These are phyloP conservation scores for Oryza longistaminata DNA, from an alignment of 176 grass and related monocot species.

Conservation along the genomic window DNA sequence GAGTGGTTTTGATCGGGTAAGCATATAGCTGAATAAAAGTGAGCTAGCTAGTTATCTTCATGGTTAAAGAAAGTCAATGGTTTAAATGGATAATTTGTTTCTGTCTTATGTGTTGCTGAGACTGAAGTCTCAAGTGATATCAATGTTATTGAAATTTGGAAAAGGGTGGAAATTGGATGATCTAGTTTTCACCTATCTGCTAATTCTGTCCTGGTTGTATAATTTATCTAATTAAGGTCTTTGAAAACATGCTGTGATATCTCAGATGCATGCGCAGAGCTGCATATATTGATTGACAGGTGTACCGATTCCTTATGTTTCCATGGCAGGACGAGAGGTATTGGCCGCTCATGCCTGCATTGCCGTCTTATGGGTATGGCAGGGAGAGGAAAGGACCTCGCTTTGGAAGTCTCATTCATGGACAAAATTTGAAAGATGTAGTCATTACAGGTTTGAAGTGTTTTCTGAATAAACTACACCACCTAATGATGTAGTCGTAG, in stretches of 20 bases:
- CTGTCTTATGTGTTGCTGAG: neutral
- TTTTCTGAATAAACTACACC: constrained; percentile 17
- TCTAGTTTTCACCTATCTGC: neutral
- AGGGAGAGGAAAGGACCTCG: constrained; percentile 86
- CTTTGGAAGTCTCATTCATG: constrained; percentile 93
- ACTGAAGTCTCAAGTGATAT: neutral
- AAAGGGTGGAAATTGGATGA: neutral
- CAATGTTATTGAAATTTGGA: neutral
- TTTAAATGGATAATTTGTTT: too few relatives aligned
- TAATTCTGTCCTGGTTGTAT: neutral
- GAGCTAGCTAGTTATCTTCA: constrained; percentile 11
- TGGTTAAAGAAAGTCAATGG: neutral
- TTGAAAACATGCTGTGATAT: neutral
- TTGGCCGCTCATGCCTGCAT: constrained; percentile 77
- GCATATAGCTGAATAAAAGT: neutral
- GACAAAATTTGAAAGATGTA: constrained; percentile 86
- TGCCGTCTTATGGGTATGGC: constrained; percentile 92
- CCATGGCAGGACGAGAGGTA: constrained; percentile 68
- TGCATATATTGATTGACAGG: constrained; percentile 17
- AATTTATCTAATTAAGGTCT: neutral
- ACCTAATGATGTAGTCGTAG: neutral
- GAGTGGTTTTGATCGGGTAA: neutral
- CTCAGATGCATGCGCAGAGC: neutral
- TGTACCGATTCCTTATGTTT: constrained; percentile 29
- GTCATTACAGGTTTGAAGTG: constrained; percentile 72